Conservation (phyloP, 1,284 basidiomycete species). For the Xanthoconium separans region DNA sequence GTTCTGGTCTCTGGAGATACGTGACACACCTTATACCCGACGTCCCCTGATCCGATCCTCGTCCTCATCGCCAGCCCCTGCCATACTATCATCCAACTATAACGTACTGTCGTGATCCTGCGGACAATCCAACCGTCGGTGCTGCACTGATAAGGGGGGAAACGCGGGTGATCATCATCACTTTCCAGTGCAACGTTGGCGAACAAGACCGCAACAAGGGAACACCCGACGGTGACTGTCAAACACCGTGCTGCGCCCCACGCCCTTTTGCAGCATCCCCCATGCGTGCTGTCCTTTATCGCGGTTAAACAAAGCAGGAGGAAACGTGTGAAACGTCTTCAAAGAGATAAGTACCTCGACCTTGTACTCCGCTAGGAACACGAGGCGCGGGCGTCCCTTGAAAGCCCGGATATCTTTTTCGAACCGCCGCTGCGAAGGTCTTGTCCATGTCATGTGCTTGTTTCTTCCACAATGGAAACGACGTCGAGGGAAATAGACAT, state of each 20-base stretch:
- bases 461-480: not conserved
- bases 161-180: not conserved
- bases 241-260: not conserved
- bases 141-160: not conserved
- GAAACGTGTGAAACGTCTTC: not conserved
- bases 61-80: not conserved
- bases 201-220: too few relatives aligned
- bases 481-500: not conserved
- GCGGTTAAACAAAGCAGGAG: not conserved
- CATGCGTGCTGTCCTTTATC: not conserved
- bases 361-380: not conserved
- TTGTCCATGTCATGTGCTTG: not conserved
- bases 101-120: not conserved
- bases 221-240: not conserved
- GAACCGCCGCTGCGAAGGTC: not conserved
- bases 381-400: not conserved
- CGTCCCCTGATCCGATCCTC: constrained; percentile 3
- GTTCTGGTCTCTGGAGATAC: not conserved
- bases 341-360: not conserved
- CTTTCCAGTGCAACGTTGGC: not conserved
- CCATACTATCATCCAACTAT: not conserved
- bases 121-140: not conserved
- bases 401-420: not conserved
- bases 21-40: not conserved
- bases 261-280: not conserved